Evolutionary conservation across 768 basidiomycete genomes (phyloP).

Genomic region (Russula virescens): DNA sequence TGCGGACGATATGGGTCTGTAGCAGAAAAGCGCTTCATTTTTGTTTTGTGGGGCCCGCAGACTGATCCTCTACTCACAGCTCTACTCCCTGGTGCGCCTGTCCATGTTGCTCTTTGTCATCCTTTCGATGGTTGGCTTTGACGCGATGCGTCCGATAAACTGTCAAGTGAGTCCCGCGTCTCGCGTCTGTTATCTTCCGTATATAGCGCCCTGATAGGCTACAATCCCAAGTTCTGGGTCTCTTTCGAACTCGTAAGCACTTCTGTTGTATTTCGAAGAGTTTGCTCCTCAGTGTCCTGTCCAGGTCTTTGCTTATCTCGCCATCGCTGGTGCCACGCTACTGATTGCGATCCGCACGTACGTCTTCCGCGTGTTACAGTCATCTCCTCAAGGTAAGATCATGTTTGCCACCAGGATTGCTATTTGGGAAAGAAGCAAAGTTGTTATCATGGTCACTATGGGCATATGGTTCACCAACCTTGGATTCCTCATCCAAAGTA

Average conservation of each 20-base stretch:
- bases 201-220: background rate
- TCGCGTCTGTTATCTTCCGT: too few species aligned
- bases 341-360: constrained; percentile 11
- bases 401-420: background rate
- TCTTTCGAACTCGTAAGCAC: background rate
- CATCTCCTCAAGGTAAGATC: background rate
- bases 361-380: background rate
- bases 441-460: background rate
- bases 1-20: constrained; percentile 7
- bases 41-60: background rate
- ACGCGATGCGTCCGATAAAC: background rate
- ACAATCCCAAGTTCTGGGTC: background rate
- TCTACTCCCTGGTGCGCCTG: constrained; percentile 9
- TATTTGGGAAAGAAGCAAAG: background rate
- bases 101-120: background rate
- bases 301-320: background rate
- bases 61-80: background rate
- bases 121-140: background rate
- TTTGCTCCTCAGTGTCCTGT: background rate
- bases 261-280: background rate
- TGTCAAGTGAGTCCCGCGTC: constrained; percentile 5
- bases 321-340: background rate
- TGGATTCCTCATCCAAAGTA: background rate
- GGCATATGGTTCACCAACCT: background rate
- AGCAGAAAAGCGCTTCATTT: background rate